Evolutionary conservation across 2,329 filamentous ascomycete species (phyloP), one percentile per base, ranked within the genome.

Genomic region (Apiospora rasikravindrae): DNA sequence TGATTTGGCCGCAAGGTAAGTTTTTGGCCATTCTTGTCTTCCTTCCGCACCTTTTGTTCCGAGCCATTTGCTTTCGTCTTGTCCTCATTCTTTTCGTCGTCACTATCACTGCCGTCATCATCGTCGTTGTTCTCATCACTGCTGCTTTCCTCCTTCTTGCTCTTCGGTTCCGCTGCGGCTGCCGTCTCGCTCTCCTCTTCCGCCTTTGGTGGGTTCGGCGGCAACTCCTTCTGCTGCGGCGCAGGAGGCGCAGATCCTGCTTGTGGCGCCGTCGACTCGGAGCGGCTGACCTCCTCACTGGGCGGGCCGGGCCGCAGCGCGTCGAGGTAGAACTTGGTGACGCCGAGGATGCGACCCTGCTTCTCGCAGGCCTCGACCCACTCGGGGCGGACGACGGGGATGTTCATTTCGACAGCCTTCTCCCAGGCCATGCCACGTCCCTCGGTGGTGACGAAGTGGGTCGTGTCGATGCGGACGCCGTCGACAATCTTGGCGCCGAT

Each of bases 311-410:
- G 85, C 53, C 86, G 83, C 77, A 89, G 83, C 33, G 96, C 96
- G 80, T 98, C 95, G 44, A 99, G 88, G 82, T 99, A 99, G 84
- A 98, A 99, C 77, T 95, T 95, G 77, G 96, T 92, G 42, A 98
- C 96, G 69, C 96, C 95, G 3, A 98, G 92, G 74, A 99, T 97
- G 73, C 95, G 91, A 64, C 96, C 96, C 81, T 94, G 95, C 76
- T 93, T 89, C 84, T 98, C 96, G 81, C 96, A 99, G n/a, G 95
- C 96, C 77, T 97, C 93, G 42, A 99, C 90, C 96, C 96, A 99
- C 82, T 99, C 96, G 26, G 96, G 96, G 51, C 96, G 90, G 29
- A 99, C 96, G 14, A 99, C 94, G 10, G 96, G 96, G 71, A 99
- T 97, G 82, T 98, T 99, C 90, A 95, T 97, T 85, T 98, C 96